A percentile compares a stretch with the other conserved stretches of the same genome.
Evolutionary conservation across 305 asterid genomes (phyloP).

Genomic region (Withania somnifera): DNA sequence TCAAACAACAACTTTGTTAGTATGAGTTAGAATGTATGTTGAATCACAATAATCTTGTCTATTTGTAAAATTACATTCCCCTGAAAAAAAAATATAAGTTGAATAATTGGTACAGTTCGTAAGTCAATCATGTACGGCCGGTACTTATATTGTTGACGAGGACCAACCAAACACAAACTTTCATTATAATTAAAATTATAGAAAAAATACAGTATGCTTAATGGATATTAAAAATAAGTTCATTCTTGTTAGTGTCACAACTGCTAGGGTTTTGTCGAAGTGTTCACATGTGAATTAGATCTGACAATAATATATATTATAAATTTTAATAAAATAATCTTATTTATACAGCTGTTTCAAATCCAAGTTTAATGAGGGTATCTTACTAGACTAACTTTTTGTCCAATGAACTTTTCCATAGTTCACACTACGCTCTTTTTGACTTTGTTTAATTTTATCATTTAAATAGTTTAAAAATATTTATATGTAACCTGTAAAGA

Average conservation of each 20-base stretch:
- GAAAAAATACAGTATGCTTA: neutral
- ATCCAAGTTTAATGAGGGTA: conserved; percentile 7
- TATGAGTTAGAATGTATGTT: neutral
- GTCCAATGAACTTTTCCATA: conserved; percentile 28
- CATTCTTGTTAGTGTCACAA: neutral
- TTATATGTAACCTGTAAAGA: too few species aligned
- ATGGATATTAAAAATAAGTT: neutral
- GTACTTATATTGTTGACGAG: neutral
- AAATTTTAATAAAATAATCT: too few species aligned
- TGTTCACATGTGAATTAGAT: conserved; percentile 27
- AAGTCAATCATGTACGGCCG: neutral
- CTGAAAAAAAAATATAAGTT: neutral
- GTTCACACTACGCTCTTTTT: conserved; percentile 2
- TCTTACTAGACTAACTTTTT: conserved; percentile 4
- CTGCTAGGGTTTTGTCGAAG: neutral
- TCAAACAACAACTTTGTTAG: neutral
- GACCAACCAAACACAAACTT: neutral
- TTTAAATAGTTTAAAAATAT: too few species aligned
- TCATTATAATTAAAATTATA: neutral
- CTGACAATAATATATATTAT: conserved; percentile 20
- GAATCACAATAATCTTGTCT: neutral
- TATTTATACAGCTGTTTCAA: conserved; percentile 27
- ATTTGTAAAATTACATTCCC: neutral
- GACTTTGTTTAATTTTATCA: neutral
- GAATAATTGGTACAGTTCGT: neutral